phyloP scores from a whole-genome alignment of 2,329 filamentous ascomycete species.

The Plectosphaerella sp. region DNA sequence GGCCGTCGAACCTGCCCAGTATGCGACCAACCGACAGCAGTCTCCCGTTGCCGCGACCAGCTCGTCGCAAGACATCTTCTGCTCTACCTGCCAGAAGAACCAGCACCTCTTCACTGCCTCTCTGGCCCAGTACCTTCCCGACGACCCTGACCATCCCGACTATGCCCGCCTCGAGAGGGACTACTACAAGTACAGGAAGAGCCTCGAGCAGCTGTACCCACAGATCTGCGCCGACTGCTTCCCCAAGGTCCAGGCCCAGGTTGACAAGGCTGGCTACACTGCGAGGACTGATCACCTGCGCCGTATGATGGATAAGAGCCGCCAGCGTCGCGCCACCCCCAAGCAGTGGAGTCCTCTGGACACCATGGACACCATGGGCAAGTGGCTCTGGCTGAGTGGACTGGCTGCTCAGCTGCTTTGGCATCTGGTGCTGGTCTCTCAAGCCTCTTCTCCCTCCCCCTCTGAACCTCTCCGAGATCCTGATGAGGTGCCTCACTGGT shows the following conservation, averaged over 20 bases:
- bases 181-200: constrained; percentile 65
- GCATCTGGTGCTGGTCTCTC: constrained; percentile 34
- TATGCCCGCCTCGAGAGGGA: constrained; percentile 64
- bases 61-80: constrained; percentile 48
- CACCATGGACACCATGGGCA: constrained; percentile 34
- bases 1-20: constrained; percentile 37
- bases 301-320: constrained; percentile 66
- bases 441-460: constrained; percentile 5
- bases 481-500: constrained; percentile 4
- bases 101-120: constrained; percentile 75
- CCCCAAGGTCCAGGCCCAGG: constrained; percentile 63
- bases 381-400: constrained; percentile 43
- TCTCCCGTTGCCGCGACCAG: constrained; percentile 25
- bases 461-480: constrained; percentile 9
- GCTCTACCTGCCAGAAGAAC: constrained; percentile 79
- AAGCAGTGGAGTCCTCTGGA: constrained; percentile 36
- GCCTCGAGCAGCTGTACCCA: constrained; percentile 79
- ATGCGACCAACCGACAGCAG: constrained; percentile 37
- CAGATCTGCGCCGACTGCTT: constrained; percentile 82
- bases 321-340: constrained; percentile 36
- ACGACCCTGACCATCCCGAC: constrained; percentile 59
- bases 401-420: constrained; percentile 43
- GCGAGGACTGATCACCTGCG: constrained; percentile 79
- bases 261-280: constrained; percentile 70
- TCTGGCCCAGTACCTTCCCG: constrained; percentile 74